Conservation (phyloP, 108 stramenopile genomes). For the Epipyxis sp. region DNA sequence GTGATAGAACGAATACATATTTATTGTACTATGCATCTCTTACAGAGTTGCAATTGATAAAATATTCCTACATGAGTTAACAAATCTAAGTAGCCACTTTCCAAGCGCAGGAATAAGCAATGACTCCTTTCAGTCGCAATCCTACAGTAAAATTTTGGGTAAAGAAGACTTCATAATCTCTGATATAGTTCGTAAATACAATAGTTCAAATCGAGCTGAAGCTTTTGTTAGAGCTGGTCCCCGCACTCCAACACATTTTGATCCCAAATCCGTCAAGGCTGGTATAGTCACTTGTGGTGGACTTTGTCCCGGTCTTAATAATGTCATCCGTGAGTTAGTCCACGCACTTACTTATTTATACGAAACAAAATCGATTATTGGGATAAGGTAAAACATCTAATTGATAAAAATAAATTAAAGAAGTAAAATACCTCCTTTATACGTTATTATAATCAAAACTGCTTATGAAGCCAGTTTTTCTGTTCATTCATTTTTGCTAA, state of each 20-base stretch:
- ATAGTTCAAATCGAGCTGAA: conserved; percentile 42
- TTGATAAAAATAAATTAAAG: no score
- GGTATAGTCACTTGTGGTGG: conserved; percentile 98
- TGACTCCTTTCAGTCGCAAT: not conserved
- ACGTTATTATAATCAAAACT: no score
- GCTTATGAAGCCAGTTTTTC: no score
- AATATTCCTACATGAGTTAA: not conserved
- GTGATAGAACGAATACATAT: not conserved
- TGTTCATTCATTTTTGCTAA: no score
- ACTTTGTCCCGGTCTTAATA: conserved; percentile 92
- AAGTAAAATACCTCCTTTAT: no score
- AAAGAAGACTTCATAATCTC: conserved; percentile 72
- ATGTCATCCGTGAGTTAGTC: conserved; percentile 87
- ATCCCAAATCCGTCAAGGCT: conserved; percentile 77
- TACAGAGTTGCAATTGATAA: not conserved
- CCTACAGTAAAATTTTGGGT: conserved; percentile 10
- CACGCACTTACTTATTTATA: conserved; percentile 70
- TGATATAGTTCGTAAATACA: conserved; percentile 73
- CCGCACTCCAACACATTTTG: conserved; percentile 73
- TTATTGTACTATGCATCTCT: not conserved
- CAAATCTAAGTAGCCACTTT: not conserved
- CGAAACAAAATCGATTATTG: conserved; percentile 74
- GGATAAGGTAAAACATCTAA: no score
- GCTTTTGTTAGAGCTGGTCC: conserved; percentile 85
- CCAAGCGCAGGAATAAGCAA: not conserved